These are phyloP conservation scores for Pisolithus thermaeus DNA, from an alignment of 1,284 basidiomycete species.

Conservation along the genomic window DNA sequence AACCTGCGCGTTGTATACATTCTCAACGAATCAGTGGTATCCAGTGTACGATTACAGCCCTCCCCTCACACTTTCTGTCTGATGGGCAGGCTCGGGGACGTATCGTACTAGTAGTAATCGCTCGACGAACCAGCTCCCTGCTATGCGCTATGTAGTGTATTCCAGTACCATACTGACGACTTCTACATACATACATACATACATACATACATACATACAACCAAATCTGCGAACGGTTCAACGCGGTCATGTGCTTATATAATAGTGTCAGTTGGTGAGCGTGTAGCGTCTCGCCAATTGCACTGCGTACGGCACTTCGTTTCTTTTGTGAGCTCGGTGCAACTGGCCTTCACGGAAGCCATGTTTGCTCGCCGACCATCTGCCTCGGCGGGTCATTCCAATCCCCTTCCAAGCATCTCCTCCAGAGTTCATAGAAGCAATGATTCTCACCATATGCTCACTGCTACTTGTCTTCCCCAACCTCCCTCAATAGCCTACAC, in stretches of 20 bases:
- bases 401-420: conserved; percentile 21
- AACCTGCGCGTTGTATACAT: no score
- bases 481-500: conserved; percentile 30
- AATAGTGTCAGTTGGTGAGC: background rate
- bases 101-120: no score
- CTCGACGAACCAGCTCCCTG: no score
- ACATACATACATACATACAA: no score
- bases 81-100: no score
- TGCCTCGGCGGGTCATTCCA: conserved; percentile 34
- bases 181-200: no score
- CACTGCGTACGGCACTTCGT: background rate
- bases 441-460: conserved; percentile 42
- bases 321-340: background rate
- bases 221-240: conserved; percentile 17
- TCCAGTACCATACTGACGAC: no score
- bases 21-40: no score
- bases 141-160: no score
- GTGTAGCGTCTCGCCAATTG: background rate
- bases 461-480: conserved; percentile 29
- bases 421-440: conserved; percentile 43
- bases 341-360: conserved; percentile 14
- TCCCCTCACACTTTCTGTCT: no score
- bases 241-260: background rate
- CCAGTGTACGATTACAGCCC: no score
- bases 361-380: conserved; percentile 46